Evolutionary conservation across 2,329 filamentous ascomycete species (phyloP).

Genomic region (Calonectria honghensis): DNA sequence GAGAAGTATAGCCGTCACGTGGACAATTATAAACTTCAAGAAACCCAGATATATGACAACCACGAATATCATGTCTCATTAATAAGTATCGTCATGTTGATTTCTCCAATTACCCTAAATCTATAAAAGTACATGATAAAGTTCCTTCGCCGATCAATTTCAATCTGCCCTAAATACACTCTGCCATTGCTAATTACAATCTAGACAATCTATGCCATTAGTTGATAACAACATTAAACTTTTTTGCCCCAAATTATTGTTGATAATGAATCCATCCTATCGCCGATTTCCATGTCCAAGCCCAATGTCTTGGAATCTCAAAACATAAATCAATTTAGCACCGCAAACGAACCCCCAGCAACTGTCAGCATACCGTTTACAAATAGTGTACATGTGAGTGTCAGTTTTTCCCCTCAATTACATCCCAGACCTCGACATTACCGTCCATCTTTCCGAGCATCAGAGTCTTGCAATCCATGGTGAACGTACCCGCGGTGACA

Average conservation of each 20-base stretch:
- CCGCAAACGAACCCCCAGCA: not conserved
- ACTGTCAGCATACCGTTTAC: not conserved
- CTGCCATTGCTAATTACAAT: not conserved
- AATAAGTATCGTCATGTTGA: not conserved
- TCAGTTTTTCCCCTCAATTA: conserved; percentile 48
- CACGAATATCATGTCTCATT: not conserved
- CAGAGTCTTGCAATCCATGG: conserved; percentile 55
- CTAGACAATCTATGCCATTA: conserved; percentile 20
- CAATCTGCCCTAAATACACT: not conserved
- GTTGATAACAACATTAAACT: conserved; percentile 32
- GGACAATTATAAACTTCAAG: not conserved
- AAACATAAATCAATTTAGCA: not conserved
- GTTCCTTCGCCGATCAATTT: not conserved
- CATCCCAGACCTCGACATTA: conserved; percentile 59
- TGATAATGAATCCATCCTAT: conserved; percentile 8
- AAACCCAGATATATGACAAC: not conserved
- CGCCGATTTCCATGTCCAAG: not conserved
- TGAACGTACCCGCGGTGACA: conserved; percentile 62
- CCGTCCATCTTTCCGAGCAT: conserved; percentile 61
- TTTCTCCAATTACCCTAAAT: not conserved
- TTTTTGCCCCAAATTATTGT: not conserved
- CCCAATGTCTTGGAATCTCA: conserved; percentile 5
- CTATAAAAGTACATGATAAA: not conserved
- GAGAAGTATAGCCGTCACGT: no score
- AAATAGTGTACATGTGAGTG: not conserved